phyloP scores from a whole-genome alignment of 139 green algal species.

The Chlamydomonas eustigma region DNA sequence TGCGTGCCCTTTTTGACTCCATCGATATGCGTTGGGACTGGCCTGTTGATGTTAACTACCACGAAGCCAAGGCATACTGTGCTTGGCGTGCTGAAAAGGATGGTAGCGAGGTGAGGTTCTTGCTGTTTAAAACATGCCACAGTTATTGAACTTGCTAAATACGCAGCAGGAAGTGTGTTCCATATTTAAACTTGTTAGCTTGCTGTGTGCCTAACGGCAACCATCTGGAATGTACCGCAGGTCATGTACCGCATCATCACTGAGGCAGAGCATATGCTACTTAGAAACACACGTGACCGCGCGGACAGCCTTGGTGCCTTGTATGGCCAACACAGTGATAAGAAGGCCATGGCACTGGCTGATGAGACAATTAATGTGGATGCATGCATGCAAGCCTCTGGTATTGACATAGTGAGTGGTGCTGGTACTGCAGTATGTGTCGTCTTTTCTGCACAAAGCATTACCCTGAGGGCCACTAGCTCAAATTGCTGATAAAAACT shows the following conservation, averaged over 20 bases:
- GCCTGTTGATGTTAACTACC: slow-evolving; percentile 68
- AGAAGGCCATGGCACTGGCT: background rate
- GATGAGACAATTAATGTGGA: background rate
- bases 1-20: slow-evolving; percentile 65
- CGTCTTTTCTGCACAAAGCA: too few relatives aligned
- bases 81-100: slow-evolving; percentile 59
- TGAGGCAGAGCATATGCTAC: slow-evolving; percentile 62
- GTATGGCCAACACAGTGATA: background rate
- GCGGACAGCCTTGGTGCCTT: slow-evolving; percentile 20
- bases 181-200: too few relatives aligned
- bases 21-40: slow-evolving; percentile 61
- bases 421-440: too few relatives aligned
- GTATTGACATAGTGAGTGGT: background rate
- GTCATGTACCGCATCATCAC: slow-evolving; percentile 56
- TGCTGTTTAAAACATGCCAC: too few relatives aligned
- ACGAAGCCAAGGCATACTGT: slow-evolving; percentile 69
- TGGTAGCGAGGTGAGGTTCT: slow-evolving; percentile 29
- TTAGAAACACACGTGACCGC: slow-evolving; percentile 40
- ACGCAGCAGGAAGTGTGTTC: too few relatives aligned
- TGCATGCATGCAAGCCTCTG: slow-evolving; percentile 1
- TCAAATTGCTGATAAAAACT: background rate
- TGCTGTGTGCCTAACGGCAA: too few relatives aligned
- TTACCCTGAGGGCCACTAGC: too few relatives aligned
- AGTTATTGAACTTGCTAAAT: too few relatives aligned
- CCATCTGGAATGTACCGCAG: too few relatives aligned